Evolutionary conservation across 1,139 yeast species (phyloP).

Genomic region (Pichiaceae sp.): DNA sequence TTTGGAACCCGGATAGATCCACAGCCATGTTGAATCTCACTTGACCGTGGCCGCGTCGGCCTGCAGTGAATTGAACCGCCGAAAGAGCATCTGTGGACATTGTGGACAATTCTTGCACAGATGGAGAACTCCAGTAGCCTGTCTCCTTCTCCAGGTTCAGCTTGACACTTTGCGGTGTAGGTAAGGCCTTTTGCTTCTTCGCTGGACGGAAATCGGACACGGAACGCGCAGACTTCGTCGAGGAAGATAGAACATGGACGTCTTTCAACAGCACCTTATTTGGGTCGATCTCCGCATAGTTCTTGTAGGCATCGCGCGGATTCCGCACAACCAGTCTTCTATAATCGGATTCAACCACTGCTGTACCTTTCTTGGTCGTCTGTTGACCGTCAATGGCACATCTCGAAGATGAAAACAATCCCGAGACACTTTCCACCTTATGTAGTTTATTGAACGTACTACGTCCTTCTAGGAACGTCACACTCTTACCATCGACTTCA

Average conservation of each 20-base stretch:
- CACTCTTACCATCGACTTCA: slow-evolving; percentile 1
- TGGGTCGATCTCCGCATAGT: slow-evolving; percentile 21
- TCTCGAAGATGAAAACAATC: slow-evolving; percentile 20
- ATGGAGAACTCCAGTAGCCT: slow-evolving; percentile 80
- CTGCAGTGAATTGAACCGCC: slow-evolving; percentile 62
- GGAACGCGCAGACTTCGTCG: not conserved
- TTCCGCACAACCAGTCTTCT: slow-evolving; percentile 17
- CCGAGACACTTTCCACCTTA: slow-evolving; percentile 18
- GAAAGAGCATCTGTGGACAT: slow-evolving; percentile 44
- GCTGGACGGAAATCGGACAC: slow-evolving; percentile 11
- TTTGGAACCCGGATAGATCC: slow-evolving; percentile 49
- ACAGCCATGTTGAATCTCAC: slow-evolving; percentile 67
- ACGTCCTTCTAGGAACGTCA: slow-evolving; percentile 15
- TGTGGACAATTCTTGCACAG: slow-evolving; percentile 43
- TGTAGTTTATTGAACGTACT: slow-evolving; percentile 16
- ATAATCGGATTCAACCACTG: slow-evolving; percentile 10
- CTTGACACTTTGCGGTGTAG: slow-evolving; percentile 4
- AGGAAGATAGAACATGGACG: not conserved
- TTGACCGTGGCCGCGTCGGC: slow-evolving; percentile 70
- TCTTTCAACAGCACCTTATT: slow-evolving; percentile 17
- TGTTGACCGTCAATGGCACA: not conserved
- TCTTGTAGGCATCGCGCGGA: slow-evolving; percentile 16
- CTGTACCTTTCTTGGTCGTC: slow-evolving; percentile 1
- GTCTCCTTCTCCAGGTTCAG: slow-evolving; percentile 7
- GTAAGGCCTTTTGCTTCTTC: slow-evolving; percentile 8